These are phyloP conservation scores for Sporisorium sorghi DNA, from an alignment of 1,284 basidiomycete genomes.

Conservation along the genomic window DNA sequence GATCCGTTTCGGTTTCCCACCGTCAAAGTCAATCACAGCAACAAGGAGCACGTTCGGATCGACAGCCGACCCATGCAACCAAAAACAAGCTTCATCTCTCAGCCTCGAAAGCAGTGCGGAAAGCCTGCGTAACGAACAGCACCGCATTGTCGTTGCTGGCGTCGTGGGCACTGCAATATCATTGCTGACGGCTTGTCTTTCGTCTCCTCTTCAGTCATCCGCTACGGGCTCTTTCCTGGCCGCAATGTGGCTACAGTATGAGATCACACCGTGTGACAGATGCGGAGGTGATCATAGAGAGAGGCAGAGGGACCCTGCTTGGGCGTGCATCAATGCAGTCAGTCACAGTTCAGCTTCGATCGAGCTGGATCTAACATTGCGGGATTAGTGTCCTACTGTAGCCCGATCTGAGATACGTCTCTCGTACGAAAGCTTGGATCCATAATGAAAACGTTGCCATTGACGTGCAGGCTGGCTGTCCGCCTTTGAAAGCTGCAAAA, in stretches of 20 bases:
- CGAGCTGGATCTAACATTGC: background rate
- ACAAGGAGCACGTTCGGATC: background rate
- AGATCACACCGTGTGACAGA: background rate
- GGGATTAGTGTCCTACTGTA: background rate
- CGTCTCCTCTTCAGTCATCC: no score
- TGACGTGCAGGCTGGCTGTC: slow-evolving; percentile 12
- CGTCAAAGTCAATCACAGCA: background rate
- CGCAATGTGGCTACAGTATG: background rate
- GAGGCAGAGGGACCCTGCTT: slow-evolving; percentile 27
- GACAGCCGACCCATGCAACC: no score
- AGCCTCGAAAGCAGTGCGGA: no score
- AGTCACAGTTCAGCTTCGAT: background rate
- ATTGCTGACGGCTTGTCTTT: no score
- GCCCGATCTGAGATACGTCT: slow-evolving; percentile 5
- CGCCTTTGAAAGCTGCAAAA: background rate
- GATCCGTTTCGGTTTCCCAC: background rate
- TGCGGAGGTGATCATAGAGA: slow-evolving; percentile 48
- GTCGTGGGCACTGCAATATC: no score
- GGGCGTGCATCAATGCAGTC: slow-evolving; percentile 26
- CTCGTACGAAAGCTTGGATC: slow-evolving; percentile 4
- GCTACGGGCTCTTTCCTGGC: no score
- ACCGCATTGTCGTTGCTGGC: no score
- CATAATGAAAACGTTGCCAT: slow-evolving; percentile 18
- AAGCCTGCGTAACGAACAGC: no score
- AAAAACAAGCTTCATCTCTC: no score